Conservation (phyloP, 106 monocot species). For the Apostasia ramifera region DNA sequence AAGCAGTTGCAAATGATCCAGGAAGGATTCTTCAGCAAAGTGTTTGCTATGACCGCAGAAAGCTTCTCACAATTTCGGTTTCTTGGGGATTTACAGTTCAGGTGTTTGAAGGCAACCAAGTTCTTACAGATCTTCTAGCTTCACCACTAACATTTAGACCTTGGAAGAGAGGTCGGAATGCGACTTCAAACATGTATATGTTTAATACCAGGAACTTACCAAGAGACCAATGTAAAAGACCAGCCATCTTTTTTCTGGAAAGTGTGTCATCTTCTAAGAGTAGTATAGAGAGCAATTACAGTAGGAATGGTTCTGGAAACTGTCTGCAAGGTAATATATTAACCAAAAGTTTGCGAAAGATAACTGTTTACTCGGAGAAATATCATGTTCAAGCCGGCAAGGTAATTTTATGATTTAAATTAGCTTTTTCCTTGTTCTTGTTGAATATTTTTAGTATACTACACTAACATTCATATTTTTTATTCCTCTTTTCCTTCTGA, state of each 20-base stretch:
- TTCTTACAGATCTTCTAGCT: conserved; percentile 59
- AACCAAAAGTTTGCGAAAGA: conserved; percentile 24
- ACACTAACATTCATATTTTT: conserved; percentile 7
- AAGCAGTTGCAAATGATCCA: conserved; percentile 46
- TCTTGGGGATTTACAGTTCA: conserved; percentile 85
- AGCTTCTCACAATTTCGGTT: conserved; percentile 42
- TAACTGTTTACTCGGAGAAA: conserved; percentile 43
- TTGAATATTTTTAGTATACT: not conserved
- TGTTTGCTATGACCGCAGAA: conserved; percentile 58
- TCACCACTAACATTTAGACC: conserved; percentile 54
- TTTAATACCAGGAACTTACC: conserved; percentile 55
- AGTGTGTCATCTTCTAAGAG: conserved; percentile 9
- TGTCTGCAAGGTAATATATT: conserved; percentile 24
- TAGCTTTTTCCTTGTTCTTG: not conserved
- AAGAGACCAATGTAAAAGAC: conserved; percentile 62
- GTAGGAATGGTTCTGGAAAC: conserved; percentile 18
- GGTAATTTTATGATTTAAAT: conserved; percentile 25
- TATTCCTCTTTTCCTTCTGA: conserved; percentile 3
- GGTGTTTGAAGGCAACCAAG: conserved; percentile 53
- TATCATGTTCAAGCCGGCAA: conserved; percentile 18
- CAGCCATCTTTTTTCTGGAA: conserved; percentile 55
- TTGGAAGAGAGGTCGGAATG: conserved; percentile 44
- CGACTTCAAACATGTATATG: conserved; percentile 36
- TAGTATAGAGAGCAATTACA: conserved; percentile 46
- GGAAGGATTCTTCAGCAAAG: conserved; percentile 60